Base-by-base conservation (phyloP, 2,329 filamentous ascomycete species). In the Mycosphaerelloides madeirae region DNA sequence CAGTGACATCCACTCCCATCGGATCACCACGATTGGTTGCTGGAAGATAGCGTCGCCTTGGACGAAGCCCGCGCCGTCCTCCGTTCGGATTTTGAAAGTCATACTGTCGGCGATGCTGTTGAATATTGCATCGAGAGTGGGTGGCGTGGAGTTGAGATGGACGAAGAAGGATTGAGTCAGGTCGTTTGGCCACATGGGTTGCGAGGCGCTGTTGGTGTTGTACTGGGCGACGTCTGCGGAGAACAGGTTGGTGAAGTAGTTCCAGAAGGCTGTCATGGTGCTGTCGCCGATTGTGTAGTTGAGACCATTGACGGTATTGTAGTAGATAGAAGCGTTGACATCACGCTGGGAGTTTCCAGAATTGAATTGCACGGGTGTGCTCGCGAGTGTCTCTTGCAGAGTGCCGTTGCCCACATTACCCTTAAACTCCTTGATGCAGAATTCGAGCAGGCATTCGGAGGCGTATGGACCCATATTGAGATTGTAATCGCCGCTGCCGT, bases 241-340 rank as follows among this genome's bases (percentile, higher is more conserved):
- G 34, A 37, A 37, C 15, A 37, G 34, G 5, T 13, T 22, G 8
- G 16, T 22, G 34, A 37, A 37, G 13, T 37, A 37, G 34, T 22
- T 22, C 34, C 34, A 37, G 34, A 37, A 37, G 8, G 18, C 34
- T 9, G 19, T 37, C 34, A 37, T 37, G 8, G 34, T 22, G 18
- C 25, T 22, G 12, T 37, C 34, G 34, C 34, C 34, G 34, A 37
- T 37, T 15, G 34, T 37, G 34, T 37, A 37, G 34, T 37, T 37
- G 11, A 22, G 16, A 14, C 34, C 34, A 18, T 37, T 5, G 11
- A 22, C 18, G 6, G 34, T 37, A 9, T 22, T 18, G 18, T 37
- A 37, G 22, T 6, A 25, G 22, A 25, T 25, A 9, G 14, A 14
- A 37, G 34, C 18, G 34, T 22, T 22, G 7, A 37, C 34, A n/a